Percentiles rank a stretch among this genome's conserved stretches.
Evolutionary conservation across 2,329 filamentous ascomycete genomes (phyloP).

Genomic region (Penicillium sp.): DNA sequence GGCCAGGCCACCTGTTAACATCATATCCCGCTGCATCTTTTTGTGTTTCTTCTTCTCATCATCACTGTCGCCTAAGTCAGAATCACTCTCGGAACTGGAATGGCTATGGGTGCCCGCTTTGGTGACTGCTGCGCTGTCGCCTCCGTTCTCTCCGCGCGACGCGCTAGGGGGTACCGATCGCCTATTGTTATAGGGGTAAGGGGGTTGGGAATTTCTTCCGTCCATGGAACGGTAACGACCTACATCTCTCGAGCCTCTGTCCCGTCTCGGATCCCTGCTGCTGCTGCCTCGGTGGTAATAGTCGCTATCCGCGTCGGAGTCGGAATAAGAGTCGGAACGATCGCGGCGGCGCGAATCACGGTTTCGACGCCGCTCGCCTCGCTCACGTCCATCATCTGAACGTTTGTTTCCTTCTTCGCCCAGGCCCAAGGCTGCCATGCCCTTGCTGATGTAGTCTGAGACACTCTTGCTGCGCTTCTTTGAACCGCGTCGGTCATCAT

Average conservation of each 20-base stretch:
- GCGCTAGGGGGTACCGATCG: slow-evolving; percentile 21
- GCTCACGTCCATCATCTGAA: slow-evolving; percentile 23
- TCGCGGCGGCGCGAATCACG: slow-evolving; percentile 34
- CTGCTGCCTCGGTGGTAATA: slow-evolving; percentile 36
- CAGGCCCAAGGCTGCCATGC: slow-evolving; percentile 47
- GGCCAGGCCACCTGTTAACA: slow-evolving; percentile 65
- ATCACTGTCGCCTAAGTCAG: slow-evolving; percentile 57
- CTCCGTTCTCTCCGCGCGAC: slow-evolving; percentile 12
- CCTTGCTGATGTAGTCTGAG: slow-evolving; percentile 45
- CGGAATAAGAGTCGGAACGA: slow-evolving; percentile 42
- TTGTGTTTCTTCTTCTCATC: slow-evolving; percentile 64
- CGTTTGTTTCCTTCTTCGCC: slow-evolving; percentile 31
- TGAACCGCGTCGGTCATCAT: slow-evolving; percentile 45
- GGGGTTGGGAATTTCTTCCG: slow-evolving; percentile 23
- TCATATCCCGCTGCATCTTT: slow-evolving; percentile 66
- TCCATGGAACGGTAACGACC: slow-evolving; percentile 36
- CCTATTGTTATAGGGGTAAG: not conserved
- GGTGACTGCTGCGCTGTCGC: slow-evolving; percentile 9
- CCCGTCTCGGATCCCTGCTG: slow-evolving; percentile 30
- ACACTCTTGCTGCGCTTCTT: slow-evolving; percentile 49
- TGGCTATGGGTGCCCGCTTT: slow-evolving; percentile 3
- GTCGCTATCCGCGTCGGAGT: slow-evolving; percentile 32
- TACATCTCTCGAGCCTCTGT: slow-evolving; percentile 46
- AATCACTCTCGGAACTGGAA: slow-evolving; percentile 42
- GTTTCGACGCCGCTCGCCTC: slow-evolving; percentile 20